phyloP scores from a whole-genome alignment of 305 asterid genomes.

The Fraxinus xanthoxyloides region DNA sequence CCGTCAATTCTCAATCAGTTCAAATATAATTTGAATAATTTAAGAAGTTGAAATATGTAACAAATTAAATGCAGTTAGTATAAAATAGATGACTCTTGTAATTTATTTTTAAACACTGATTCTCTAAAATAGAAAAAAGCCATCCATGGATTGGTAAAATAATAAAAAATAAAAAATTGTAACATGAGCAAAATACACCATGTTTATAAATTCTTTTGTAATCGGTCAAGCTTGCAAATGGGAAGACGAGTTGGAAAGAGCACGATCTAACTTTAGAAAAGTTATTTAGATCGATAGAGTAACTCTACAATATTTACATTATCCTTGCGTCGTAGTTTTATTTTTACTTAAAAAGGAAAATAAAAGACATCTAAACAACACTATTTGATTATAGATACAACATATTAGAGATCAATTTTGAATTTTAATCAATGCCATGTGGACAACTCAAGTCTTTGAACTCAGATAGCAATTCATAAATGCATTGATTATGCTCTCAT shows the following conservation, averaged over 20 bases:
- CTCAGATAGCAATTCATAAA: not conserved
- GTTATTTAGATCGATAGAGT: not conserved
- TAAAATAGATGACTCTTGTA: not conserved
- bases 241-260: not conserved
- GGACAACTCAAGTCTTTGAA: not conserved
- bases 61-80: not conserved
- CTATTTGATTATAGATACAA: not conserved
- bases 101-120: not conserved
- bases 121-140: no score
- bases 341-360: not conserved
- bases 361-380: not conserved
- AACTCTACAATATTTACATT: not conserved
- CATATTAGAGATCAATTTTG: not conserved
- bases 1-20: not conserved
- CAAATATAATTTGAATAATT: not conserved
- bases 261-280: not conserved
- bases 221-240: not conserved
- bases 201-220: no score
- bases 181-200: not conserved
- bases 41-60: not conserved
- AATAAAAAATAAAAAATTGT: not conserved
- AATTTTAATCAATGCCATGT: not conserved
- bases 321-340: not conserved
- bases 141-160: not conserved
- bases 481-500: not conserved